Evolutionary conservation across 805 yeast species (phyloP).

Genomic region (Sungouiozyma ichnusensis): DNA sequence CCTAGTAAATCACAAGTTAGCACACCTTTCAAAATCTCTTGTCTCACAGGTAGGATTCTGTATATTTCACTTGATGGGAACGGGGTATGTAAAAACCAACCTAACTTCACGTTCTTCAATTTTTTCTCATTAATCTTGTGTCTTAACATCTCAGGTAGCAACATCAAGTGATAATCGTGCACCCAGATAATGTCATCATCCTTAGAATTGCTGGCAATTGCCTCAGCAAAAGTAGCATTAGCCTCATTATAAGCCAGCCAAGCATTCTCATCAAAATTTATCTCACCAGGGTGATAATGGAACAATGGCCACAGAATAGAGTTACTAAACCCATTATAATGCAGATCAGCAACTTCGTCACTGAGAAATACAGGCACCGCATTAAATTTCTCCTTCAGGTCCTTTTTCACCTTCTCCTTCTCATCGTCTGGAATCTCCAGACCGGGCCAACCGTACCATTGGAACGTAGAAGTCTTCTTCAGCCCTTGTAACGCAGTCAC

Average conservation of each 20-base stretch:
- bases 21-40: conserved; percentile 85
- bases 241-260: conserved; percentile 98
- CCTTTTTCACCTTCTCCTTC: conserved; percentile 54
- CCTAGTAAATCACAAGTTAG: conserved; percentile 91
- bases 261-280: conserved; percentile 93
- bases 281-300: conserved; percentile 98
- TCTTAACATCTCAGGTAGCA: conserved; percentile 80
- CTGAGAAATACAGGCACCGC: conserved; percentile 83
- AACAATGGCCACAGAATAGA: conserved; percentile 95
- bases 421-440: conserved; percentile 75
- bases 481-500: conserved; percentile 93
- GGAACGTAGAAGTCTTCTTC: conserved; percentile 70
- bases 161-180: conserved; percentile 95
- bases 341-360: conserved; percentile 88
- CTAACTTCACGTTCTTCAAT: conserved; percentile 56
- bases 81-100: conserved; percentile 94
- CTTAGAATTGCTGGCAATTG: conserved; percentile 54
- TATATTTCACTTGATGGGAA: conserved; percentile 96
- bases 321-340: conserved; percentile 92
- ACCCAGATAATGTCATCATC: conserved; percentile 94
- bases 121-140: conserved; percentile 39
- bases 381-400: conserved; percentile 65
- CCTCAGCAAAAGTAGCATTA: conserved; percentile 68
- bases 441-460: conserved; percentile 99
- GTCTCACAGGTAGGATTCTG: conserved; percentile 89